Base-by-base conservation (phyloP, 352 stramenopile species). In the Globisporangium okanoganense region DNA sequence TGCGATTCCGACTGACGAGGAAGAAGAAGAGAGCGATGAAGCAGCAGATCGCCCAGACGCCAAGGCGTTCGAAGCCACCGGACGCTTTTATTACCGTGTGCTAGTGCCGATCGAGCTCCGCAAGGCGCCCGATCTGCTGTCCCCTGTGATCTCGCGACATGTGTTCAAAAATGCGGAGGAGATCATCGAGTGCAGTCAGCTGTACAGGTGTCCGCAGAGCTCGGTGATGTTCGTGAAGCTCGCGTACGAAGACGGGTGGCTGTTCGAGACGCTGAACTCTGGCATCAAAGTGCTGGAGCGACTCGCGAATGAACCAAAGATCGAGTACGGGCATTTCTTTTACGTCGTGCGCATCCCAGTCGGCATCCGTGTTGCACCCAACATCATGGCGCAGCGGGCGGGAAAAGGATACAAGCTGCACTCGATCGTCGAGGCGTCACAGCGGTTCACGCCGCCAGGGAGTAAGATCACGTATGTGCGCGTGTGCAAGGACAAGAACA, bases 381-480 rank as follows among this genome's bases (percentile, higher is more conserved):
- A 94, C 52, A 92, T 94, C 66, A 94, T 94, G 85, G 82, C 82
- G 2, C 80, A 89, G 60, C 79, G 85, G 9, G 81, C 84, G 1
- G 85, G 85, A 20, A 92, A 94, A 50, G 85, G 85, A 2, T 94
- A 84, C 53, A 86, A 88, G 44, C 61, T 94, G 31, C 82, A 94
- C 68, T 92, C 80, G 59, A 88, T 94, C 41, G 85, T 94, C 6
- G 82, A 94, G 72, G 85, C 74, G 2, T 92, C 85, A 24, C 82
- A 94, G 64, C 73, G 85, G 8, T 94, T 94, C 65, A 94, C 85
- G 9, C 85, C 85, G 0, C 80, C 82, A 16, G 80, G 82, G 1
- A 92, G 82, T 58, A 90, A 90, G 53, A 89, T 94, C 61, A 92
- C 85, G 48, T 94, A 94, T 38, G 82, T 94, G 18, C 82, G 84